Base-by-base conservation (phyloP, 179 eudicot species). In the Actinidia arguta region DNA sequence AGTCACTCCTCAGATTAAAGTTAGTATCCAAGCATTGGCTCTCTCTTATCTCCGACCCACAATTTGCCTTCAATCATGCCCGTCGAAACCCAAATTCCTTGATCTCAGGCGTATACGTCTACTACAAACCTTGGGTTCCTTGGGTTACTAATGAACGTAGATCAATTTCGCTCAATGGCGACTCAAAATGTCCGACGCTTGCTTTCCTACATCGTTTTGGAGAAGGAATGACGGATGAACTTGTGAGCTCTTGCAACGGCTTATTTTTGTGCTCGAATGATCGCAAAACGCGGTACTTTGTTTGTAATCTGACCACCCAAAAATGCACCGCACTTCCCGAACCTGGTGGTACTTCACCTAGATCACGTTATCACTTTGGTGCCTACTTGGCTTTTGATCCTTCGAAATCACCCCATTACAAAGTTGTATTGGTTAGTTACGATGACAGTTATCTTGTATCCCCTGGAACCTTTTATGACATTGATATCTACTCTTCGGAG, bases 21-120 rank as follows among this genome's bases (percentile, higher is more conserved):
- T 55, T 14, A 8, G 79, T 76, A 16, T 76, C 79, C 6, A 76
- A 58, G 64, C n/a, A 12, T 17, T 78, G 73, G 81, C 25, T 18
- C 48, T 63, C 81, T 46, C 73, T 78, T 54, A 47, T 78, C 22
- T 42, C 73, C 31, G 27, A 48, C 39, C 7, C 46, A 8, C 9
- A 22, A 10, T 78, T 78, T 31, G 25, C 62, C 44, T 24, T 11
- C 44, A 17, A 27, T 20, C 70, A 48, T 9, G n/a, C 81, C 24
- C 0, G 46, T 10, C 55, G 47, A 48, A 62, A 63, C 25, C 39
- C 70, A 16, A 77, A 12, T 7, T 14, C 81, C 55, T 36, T 36
- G 51, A 54, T 36, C 24, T 77, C 66, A 17, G 80, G 80, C 22
- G 0, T 77, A 1, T 77, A 36, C 20, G 22, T 18, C 3, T 9